Percentiles rank a stretch among this genome's conserved stretches.
Conservation (phyloP, 2,329 filamentous ascomycete species). For the Pseudogymnoascus verrucosus region DNA sequence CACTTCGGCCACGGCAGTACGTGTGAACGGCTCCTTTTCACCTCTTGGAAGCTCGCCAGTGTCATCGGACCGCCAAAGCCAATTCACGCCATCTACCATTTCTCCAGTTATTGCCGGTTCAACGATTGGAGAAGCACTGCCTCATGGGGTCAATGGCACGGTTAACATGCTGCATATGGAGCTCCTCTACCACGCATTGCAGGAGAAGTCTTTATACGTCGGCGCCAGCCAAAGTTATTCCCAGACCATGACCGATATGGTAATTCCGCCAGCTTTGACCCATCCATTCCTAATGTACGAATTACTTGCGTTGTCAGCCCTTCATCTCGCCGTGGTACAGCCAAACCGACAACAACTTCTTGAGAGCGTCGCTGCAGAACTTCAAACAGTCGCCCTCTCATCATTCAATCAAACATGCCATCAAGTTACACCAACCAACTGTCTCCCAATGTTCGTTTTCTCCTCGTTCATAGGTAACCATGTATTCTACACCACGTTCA, state of each 20-base stretch:
- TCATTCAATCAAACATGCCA: constrained; percentile 25
- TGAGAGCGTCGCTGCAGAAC: constrained; percentile 25
- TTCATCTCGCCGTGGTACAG: constrained; percentile 28
- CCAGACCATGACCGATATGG: not conserved
- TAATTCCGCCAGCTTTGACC: constrained; percentile 21
- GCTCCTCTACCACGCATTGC: constrained; percentile 31
- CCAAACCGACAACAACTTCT: constrained; percentile 21
- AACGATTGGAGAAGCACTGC: not conserved
- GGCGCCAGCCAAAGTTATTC: not conserved
- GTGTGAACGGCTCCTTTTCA: not conserved
- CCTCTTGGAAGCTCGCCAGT: not conserved
- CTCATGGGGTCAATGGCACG: constrained; percentile 5
- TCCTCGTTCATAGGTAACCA: constrained; percentile 29
- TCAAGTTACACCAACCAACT: constrained; percentile 20
- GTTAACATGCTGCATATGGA: constrained; percentile 34
- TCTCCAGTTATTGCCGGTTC: not conserved
- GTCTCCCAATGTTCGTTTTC: constrained; percentile 27
- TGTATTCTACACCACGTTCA: constrained; percentile 31
- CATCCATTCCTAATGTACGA: constrained; percentile 31
- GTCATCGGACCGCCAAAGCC: not conserved
- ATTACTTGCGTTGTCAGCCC: constrained; percentile 29
- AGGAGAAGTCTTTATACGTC: not conserved
- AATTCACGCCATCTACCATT: not conserved
- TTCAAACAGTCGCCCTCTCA: constrained; percentile 26
- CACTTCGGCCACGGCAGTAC: not conserved